Conservation (phyloP, 108 stramenopile genomes). For the Skeletonema potamos region DNA sequence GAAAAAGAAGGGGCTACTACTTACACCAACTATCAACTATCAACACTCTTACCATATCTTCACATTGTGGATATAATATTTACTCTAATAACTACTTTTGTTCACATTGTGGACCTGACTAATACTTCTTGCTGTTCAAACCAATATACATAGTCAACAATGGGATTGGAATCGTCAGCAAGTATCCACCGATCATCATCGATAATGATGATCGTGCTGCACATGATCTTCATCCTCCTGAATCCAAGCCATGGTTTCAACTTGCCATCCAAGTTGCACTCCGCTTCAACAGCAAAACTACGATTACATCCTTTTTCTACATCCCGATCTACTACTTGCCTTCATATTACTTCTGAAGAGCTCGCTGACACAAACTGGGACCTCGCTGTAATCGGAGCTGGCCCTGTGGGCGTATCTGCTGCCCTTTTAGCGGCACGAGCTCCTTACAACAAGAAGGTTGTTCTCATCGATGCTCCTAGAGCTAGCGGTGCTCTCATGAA, state of each 20-base stretch:
- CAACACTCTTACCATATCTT: too few relatives aligned
- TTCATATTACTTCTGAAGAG: slow-evolving; percentile 6
- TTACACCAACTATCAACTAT: too few relatives aligned
- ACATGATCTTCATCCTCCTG: not conserved
- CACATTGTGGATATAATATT: too few relatives aligned
- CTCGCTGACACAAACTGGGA: slow-evolving; percentile 49
- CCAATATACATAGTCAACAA: too few relatives aligned
- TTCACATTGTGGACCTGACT: too few relatives aligned
- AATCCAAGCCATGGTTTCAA: not conserved
- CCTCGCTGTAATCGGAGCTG: slow-evolving; percentile 74
- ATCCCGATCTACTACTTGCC: not conserved
- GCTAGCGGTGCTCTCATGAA: slow-evolving; percentile 67
- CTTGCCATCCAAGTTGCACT: not conserved
- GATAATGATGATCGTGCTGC: not conserved
- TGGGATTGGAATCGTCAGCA: not conserved
- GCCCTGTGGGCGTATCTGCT: slow-evolving; percentile 73
- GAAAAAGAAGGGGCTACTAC: too few relatives aligned
- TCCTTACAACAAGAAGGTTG: slow-evolving; percentile 51
- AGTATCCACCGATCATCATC: not conserved
- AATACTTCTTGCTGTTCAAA: not conserved
- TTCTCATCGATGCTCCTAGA: slow-evolving; percentile 71
- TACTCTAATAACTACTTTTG: too few relatives aligned
- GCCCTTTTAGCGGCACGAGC: slow-evolving; percentile 54
- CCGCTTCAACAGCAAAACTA: not conserved
- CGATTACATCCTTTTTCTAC: not conserved